A percentile compares a stretch with the other conserved stretches of the same genome.
These are phyloP conservation scores for Chlorella sp. DNA, from an alignment of 139 green algal genomes.

Conservation along the genomic window DNA sequence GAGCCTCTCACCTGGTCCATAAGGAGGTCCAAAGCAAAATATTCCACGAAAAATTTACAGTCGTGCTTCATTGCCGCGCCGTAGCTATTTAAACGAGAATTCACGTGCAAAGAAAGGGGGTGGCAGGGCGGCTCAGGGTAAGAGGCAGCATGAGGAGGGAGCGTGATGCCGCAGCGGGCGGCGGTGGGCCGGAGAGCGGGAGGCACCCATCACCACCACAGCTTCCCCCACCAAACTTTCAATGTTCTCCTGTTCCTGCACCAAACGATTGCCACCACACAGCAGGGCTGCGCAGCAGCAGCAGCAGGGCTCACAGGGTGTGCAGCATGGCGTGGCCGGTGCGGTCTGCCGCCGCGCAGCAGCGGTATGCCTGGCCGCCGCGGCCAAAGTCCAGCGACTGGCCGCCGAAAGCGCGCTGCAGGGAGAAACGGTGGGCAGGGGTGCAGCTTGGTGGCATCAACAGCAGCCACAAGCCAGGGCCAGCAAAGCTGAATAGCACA, in stretches of 20 bases:
- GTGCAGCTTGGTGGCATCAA: too few relatives aligned
- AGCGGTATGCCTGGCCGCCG: constrained; percentile 91
- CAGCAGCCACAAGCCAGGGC: too few relatives aligned
- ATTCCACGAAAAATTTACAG: constrained; percentile 99
- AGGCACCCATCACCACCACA: too few relatives aligned
- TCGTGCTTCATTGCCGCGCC: constrained; percentile 96
- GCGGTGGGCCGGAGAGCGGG: too few relatives aligned
- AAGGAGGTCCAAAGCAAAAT: constrained; percentile 99
- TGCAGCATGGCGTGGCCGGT: constrained; percentile 99
- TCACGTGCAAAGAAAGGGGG: background rate
- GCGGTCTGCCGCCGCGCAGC: constrained; percentile 93
- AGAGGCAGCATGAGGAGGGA: too few relatives aligned
- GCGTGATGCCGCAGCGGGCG: too few relatives aligned
- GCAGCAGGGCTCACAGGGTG: constrained; percentile 83
- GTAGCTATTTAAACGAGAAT: constrained; percentile 58
- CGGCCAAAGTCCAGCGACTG: constrained; percentile 96
- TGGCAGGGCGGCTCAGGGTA: constrained; percentile 37
- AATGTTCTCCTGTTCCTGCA: too few relatives aligned
- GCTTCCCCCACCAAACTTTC: too few relatives aligned
- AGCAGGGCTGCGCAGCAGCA: background rate
- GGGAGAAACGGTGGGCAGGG: background rate
- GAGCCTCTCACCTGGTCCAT: constrained; percentile 84
- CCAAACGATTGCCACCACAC: too few relatives aligned
- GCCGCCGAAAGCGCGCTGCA: constrained; percentile 95
- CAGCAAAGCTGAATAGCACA: too few relatives aligned